These are phyloP conservation scores for Whalleya microplaca DNA, from an alignment of 2,329 filamentous ascomycete genomes.

Conservation along the genomic window DNA sequence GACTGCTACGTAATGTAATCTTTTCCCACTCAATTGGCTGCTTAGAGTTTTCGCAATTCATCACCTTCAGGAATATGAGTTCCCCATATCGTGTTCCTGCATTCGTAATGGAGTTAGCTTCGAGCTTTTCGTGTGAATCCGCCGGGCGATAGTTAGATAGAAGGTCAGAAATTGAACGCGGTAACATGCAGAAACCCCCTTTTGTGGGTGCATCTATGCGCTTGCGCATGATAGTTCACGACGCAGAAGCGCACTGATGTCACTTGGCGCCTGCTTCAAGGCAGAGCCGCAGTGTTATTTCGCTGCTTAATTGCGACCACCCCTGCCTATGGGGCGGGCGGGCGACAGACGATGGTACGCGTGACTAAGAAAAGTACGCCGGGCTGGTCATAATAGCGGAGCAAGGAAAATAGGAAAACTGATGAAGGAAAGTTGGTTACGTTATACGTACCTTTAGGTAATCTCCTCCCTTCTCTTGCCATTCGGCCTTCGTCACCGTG, in stretches of 20 bases:
- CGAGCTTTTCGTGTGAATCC: background rate
- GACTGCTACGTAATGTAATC: too few species aligned
- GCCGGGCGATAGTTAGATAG: too few species aligned
- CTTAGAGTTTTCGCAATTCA: too few species aligned
- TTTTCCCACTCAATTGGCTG: too few species aligned
- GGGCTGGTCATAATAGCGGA: background rate
- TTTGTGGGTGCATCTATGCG: background rate
- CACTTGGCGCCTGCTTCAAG: background rate
- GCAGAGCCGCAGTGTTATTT: background rate
- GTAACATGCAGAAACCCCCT: background rate
- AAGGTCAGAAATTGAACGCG: background rate
- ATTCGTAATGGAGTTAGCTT: slow-evolving; percentile 14
- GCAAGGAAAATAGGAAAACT: slow-evolving; percentile 5
- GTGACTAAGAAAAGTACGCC: background rate
- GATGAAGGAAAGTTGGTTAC: too few species aligned
- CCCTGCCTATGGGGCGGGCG: background rate
- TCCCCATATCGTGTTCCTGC: slow-evolving; percentile 70
- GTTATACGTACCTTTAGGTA: slow-evolving; percentile 84
- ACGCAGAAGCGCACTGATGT: background rate
- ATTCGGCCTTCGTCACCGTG: slow-evolving; percentile 80
- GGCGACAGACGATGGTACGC: background rate
- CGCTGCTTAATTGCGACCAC: background rate
- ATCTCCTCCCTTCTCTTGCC: slow-evolving; percentile 86
- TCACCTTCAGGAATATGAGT: slow-evolving; percentile 58
- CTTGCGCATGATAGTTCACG: background rate